These are phyloP conservation scores for Oehlia diaphana DNA, from an alignment of 192 early-diverging fungal genomes.

Conservation along the genomic window DNA sequence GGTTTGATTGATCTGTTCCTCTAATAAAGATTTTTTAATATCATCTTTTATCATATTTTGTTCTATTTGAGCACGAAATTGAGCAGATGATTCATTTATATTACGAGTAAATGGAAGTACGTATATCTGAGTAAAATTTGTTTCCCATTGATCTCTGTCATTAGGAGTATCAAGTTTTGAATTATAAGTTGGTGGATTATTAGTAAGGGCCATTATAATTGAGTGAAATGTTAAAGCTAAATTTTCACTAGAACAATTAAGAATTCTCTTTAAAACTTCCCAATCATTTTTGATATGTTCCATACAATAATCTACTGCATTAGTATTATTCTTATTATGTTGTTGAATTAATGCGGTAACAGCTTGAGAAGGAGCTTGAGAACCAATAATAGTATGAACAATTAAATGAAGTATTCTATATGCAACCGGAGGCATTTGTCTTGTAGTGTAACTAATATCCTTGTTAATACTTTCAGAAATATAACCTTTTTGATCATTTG, in stretches of 20 bases:
- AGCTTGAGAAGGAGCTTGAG: neutral
- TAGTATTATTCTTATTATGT: neutral
- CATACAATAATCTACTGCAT: neutral
- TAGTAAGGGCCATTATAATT: neutral
- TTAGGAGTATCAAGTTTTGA: neutral
- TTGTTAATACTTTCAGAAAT: neutral
- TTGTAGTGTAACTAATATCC: neutral
- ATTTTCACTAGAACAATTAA: slow-evolving; percentile 23
- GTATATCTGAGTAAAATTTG: neutral
- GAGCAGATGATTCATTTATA: neutral
- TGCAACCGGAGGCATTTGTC: slow-evolving; percentile 3
- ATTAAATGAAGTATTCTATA: slow-evolving; percentile 26
- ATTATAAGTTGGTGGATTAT: neutral
- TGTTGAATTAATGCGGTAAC: neutral
- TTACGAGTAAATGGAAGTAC: neutral
- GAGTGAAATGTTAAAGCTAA: slow-evolving; percentile 13
- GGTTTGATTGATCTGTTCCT: slow-evolving; percentile 2
- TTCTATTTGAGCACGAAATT: slow-evolving; percentile 5
- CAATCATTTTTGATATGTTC: slow-evolving; percentile 26
- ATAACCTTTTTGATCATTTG: neutral
- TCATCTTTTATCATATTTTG: neutral
- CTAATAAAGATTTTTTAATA: neutral
- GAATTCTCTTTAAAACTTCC: neutral
- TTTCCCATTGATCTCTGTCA: neutral
- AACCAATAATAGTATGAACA: slow-evolving; percentile 12